Conservation (phyloP, 192 early-diverging fungal species). For the Podila minutissima region DNA sequence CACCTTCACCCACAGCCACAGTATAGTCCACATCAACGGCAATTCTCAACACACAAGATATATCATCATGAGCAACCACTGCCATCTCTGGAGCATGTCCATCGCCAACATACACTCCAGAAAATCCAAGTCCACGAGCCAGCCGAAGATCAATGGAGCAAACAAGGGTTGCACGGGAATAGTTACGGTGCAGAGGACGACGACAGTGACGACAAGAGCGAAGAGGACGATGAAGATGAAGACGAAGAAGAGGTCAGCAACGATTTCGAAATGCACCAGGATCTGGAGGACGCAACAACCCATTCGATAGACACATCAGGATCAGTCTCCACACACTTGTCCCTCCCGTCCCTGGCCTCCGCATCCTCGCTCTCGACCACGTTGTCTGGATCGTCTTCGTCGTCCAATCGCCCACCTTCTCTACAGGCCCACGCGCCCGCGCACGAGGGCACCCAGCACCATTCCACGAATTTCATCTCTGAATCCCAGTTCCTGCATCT, state of each 20-base stretch:
- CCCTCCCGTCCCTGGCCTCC: slow-evolving; percentile 8
- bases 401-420: not conserved
- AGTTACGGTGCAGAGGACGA: not conserved
- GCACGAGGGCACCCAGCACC: not conserved
- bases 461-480: slow-evolving; percentile 53
- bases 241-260: not conserved
- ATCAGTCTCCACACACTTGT: not conserved
- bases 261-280: slow-evolving; percentile 3
- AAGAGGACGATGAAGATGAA: slow-evolving; percentile 15
- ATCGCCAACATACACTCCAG: not conserved
- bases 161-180: not conserved
- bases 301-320: not conserved
- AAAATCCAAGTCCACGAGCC: not conserved
- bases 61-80: not conserved
- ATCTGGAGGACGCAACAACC: not conserved
- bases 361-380: not conserved
- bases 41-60: not conserved
- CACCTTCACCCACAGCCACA: not conserved
- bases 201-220: not conserved
- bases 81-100: not conserved
- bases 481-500: slow-evolving; percentile 55
- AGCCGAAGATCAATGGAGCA: not conserved
- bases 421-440: not conserved
- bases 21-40: not conserved
- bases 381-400: not conserved